These are phyloP conservation scores for Trypanosoma melophagium DNA, from an alignment of 208 protist species.

Conservation along the genomic window DNA sequence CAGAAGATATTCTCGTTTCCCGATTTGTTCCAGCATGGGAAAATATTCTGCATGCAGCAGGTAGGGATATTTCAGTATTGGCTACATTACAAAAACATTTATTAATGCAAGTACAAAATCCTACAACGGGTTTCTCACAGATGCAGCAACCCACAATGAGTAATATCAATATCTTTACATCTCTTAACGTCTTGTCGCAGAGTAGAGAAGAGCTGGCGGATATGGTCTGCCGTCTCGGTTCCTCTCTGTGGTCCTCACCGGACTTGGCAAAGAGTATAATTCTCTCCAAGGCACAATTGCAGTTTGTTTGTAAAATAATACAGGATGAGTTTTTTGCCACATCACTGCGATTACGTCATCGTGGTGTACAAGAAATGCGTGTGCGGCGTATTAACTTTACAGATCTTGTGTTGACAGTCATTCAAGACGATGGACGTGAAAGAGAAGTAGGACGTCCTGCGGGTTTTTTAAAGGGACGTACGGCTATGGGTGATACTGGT, in stretches of 20 bases:
- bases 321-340: conserved; percentile 25
- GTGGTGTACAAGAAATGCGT: conserved; percentile 44
- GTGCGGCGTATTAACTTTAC: conserved; percentile 26
- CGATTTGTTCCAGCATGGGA: conserved; percentile 55
- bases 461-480: conserved; percentile 17
- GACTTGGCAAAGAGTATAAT: conserved; percentile 26
- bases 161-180: conserved; percentile 32
- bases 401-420: conserved; percentile 22
- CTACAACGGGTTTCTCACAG: too few species aligned
- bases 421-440: conserved; percentile 30
- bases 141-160: conserved; percentile 14
- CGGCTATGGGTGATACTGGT: conserved; percentile 24
- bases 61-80: conserved; percentile 29
- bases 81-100: conserved; percentile 38
- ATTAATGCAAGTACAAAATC: too few species aligned
- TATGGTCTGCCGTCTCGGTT: conserved; percentile 56
- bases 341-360: conserved; percentile 26
- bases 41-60: conserved; percentile 34
- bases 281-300: conserved; percentile 19
- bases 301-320: conserved; percentile 26
- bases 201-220: conserved; percentile 60
- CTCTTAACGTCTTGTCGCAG: conserved; percentile 13
- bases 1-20: conserved; percentile 43
- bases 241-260: conserved; percentile 36
- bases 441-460: conserved; percentile 23